phyloP scores from a whole-genome alignment of 2,329 filamentous ascomycete species.

The Alternaria brassicae region DNA sequence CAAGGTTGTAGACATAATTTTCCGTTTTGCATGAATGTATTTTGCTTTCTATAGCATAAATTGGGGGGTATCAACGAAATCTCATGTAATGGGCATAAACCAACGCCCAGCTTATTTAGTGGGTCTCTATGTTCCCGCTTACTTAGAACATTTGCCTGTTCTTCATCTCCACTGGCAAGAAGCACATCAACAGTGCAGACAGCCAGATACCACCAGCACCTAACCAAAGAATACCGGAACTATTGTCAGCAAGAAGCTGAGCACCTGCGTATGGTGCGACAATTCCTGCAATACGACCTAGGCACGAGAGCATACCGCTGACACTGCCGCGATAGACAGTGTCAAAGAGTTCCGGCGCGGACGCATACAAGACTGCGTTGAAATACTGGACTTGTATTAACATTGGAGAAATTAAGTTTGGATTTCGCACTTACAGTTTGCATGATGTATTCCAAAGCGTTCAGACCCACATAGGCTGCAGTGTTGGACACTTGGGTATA shows the following conservation, averaged over 20 bases:
- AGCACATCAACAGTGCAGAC: conserved; percentile 37
- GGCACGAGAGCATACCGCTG: conserved; percentile 39
- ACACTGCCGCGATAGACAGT: conserved; percentile 41
- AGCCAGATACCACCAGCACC: conserved; percentile 43
- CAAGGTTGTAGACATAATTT: not conserved
- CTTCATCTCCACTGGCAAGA: conserved; percentile 41
- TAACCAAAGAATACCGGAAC: conserved; percentile 40
- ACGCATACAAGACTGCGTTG: conserved; percentile 41
- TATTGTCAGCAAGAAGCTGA: conserved; percentile 27
- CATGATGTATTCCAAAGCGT: conserved; percentile 44
- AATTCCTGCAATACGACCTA: conserved; percentile 39
- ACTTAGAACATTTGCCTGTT: conserved; percentile 41
- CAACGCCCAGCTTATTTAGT: not conserved
- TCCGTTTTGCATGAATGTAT: not conserved
- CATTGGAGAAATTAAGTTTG: too few relatives aligned
- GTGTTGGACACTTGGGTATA: conserved; percentile 39
- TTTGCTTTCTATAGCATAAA: not conserved
- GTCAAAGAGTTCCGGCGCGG: conserved; percentile 40
- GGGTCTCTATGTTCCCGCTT: not conserved
- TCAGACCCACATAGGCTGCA: conserved; percentile 37
- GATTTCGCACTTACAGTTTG: conserved; percentile 29
- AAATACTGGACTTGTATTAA: conserved; percentile 28
- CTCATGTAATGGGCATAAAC: not conserved
- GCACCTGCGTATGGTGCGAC: conserved; percentile 40
- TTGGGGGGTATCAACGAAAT: not conserved